phyloP scores from a whole-genome alignment of 495 filamentous ascomycete genomes.

The Penicillium pancosmium region DNA sequence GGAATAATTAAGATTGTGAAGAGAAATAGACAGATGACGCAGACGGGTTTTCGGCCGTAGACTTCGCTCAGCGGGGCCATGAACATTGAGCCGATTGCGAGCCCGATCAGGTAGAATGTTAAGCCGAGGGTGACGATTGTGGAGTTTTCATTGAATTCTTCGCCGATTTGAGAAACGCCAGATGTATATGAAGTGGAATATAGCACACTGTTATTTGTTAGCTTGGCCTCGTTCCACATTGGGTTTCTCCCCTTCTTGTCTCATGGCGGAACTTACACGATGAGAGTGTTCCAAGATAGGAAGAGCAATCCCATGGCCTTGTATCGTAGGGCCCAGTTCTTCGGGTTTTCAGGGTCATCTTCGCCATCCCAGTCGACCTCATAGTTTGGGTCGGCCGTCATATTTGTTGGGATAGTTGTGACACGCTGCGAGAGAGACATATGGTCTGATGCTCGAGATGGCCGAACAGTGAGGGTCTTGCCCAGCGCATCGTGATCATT shows the following conservation, averaged over 20 bases:
- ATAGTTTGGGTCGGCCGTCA: constrained; percentile 64
- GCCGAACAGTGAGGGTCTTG: constrained; percentile 30
- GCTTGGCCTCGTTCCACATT: background rate
- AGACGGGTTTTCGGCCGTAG: constrained; percentile 76
- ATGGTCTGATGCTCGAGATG: constrained; percentile 23
- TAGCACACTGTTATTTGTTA: constrained; percentile 56
- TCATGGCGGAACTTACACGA: constrained; percentile 50
- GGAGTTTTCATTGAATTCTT: constrained; percentile 62
- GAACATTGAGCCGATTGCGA: constrained; percentile 72
- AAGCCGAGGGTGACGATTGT: constrained; percentile 72
- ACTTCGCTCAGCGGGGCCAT: constrained; percentile 79
- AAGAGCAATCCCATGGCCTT: constrained; percentile 62
- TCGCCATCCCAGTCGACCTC: constrained; percentile 74
- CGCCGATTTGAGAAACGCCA: constrained; percentile 64
- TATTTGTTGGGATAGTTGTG: constrained; percentile 60
- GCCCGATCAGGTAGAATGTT: constrained; percentile 68
- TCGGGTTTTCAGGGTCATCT: constrained; percentile 68
- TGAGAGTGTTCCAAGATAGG: constrained; percentile 73
- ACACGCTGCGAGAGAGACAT: constrained; percentile 38
- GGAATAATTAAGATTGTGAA: constrained; percentile 73
- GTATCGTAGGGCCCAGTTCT: constrained; percentile 74
- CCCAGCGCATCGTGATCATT: constrained; percentile 32
- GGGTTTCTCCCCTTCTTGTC: background rate
- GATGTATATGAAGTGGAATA: constrained; percentile 85
- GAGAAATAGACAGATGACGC: constrained; percentile 60